Base-by-base conservation (phyloP, 2,329 filamentous ascomycete species). In the Rhynchosporium agropyri region DNA sequence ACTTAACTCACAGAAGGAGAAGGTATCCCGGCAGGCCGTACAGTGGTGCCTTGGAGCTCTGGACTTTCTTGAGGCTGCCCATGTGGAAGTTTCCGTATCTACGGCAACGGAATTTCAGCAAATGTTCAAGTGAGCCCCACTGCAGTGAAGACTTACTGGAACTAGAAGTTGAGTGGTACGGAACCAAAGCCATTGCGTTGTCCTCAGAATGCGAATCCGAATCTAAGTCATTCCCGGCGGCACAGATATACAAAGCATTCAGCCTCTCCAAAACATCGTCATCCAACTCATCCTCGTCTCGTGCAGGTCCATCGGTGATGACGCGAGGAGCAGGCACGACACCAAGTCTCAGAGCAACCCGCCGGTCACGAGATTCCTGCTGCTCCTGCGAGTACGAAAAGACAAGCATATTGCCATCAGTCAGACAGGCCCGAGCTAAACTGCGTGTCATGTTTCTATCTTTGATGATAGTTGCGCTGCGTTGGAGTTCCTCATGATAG, bases 211-310 rank as follows among this genome's bases (percentile, higher is more conserved):
- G 15, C 5, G 33, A 48, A 1, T 26, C 20, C n/a, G 50, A 29
- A 8, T 48, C 45, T 15, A 61, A 49, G 4, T 46, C 38, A 1
- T 33, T 12, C 2, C 29, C 48, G 5, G 61, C 42, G 15, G 51
- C 43, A 33, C n/a, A 28, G 2, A 67, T 38, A 50, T 69, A 67
- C n/a, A 69, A 43, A 29, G 61, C 60, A 13, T 46, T 36, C 8
- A 72, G 50, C 61, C 69, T 70, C 31, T 59, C 59, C 9, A 72
- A 50, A 9, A 69, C 10, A 33, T 66, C 66, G 1, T 68, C 67
- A 9, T 71, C 62, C 53, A 67, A 29, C 29, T 33, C 42, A 5
- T 65, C 49, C 13, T 48, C 51, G 4, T 26, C 33, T 28, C 7
- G 1, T 20, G 31, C 48, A 45, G 3, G 15, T 12, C 10, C 10